These are phyloP conservation scores for Termitomyces sp. DNA, from an alignment of 768 basidiomycete genomes.

Conservation along the genomic window DNA sequence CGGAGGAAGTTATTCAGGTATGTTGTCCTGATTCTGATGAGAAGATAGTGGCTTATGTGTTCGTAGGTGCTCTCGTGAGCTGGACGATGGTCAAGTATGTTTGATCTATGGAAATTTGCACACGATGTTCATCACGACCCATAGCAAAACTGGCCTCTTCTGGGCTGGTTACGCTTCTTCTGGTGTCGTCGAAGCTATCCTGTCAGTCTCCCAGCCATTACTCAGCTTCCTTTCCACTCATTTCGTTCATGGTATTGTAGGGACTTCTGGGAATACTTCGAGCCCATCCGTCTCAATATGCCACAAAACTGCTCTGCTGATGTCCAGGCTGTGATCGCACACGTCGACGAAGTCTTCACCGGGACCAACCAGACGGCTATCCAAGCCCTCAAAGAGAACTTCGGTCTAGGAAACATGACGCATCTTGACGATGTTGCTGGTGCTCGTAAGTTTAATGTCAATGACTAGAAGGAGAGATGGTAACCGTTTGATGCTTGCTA, in stretches of 20 bases:
- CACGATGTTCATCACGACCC: not conserved
- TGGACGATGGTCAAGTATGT: constrained; percentile 69
- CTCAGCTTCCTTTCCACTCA: not conserved
- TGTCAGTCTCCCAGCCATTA: constrained; percentile 24
- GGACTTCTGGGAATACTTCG: constrained; percentile 72
- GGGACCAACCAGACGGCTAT: constrained; percentile 43
- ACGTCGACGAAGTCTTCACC: constrained; percentile 56
- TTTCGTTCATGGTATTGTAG: not conserved
- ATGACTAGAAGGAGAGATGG: not conserved
- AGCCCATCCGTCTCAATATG: constrained; percentile 66
- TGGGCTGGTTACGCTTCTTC: constrained; percentile 63
- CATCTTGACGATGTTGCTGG: constrained; percentile 68
- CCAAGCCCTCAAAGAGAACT: constrained; percentile 49
- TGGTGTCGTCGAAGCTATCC: constrained; percentile 60
- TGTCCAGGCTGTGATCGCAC: constrained; percentile 55
- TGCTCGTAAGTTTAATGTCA: constrained; percentile 35
- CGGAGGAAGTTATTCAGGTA: constrained; percentile 51
- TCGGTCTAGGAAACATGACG: constrained; percentile 50
- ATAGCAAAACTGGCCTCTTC: constrained; percentile 57
- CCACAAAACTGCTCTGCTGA: constrained; percentile 72
- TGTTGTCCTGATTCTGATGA: not conserved
- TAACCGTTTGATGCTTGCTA: constrained; percentile 17
- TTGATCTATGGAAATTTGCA: not conserved
- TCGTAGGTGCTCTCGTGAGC: constrained; percentile 37
- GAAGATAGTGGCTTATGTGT: not conserved